Evolutionary conservation across 768 basidiomycete species (phyloP).

Genomic region (Phlebiopsis gigantea): DNA sequence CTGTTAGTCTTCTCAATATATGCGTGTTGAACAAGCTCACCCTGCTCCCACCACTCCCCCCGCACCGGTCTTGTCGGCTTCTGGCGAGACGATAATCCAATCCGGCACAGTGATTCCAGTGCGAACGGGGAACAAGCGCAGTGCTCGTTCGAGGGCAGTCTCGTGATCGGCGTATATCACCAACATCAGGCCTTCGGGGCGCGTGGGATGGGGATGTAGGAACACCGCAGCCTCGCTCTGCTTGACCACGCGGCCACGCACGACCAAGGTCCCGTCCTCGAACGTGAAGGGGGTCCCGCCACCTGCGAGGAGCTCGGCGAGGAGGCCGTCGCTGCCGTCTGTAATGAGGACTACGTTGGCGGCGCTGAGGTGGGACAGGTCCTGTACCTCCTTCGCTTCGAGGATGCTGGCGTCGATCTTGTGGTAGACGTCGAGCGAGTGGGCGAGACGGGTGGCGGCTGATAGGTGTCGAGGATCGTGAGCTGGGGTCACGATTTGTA

Average conservation of each 20-base stretch:
- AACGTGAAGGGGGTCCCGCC: conserved; percentile 5
- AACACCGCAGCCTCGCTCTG: conserved; percentile 43
- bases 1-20: not conserved
- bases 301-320: conserved; percentile 12
- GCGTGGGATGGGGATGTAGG: conserved; percentile 57
- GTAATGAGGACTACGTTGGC: conserved; percentile 63
- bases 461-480: conserved; percentile 31
- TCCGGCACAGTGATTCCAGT: conserved; percentile 76
- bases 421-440: conserved; percentile 64
- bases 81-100: conserved; percentile 61
- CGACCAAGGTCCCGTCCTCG: conserved; percentile 1
- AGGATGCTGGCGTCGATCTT: conserved; percentile 63
- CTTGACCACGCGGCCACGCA: conserved; percentile 16
- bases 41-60: conserved; percentile 76
- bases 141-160: conserved; percentile 58
- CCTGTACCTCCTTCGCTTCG: conserved; percentile 32
- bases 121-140: conserved; percentile 76
- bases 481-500: conserved; percentile 50
- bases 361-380: conserved; percentile 21
- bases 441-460: conserved; percentile 60
- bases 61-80: conserved; percentile 54
- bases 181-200: conserved; percentile 32
- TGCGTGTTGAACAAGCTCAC: conserved; percentile 34
- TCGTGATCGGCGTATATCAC: conserved; percentile 58
- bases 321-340: conserved; percentile 21